Base-by-base conservation (phyloP, 768 basidiomycete genomes). In the Panaeolus papilionaceus region DNA sequence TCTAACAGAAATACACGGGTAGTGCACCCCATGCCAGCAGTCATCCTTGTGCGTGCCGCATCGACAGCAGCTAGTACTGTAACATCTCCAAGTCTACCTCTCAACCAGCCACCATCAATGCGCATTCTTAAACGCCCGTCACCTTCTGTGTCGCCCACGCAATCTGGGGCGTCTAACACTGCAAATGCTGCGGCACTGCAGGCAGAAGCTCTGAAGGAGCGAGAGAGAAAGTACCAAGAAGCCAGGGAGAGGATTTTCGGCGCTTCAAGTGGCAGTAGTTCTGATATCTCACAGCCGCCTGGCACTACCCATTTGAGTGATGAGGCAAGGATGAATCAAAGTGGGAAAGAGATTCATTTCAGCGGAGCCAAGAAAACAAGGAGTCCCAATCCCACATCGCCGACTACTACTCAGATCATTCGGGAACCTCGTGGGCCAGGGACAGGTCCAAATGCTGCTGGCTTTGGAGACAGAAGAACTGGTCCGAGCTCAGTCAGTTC, bases 181-280 rank as follows among this genome's bases (percentile, higher is more conserved):
- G 28, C 51, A 5, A 72, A 74, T 26, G 44, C 72, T 1, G 69
- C 74, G 12, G 69, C 76, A 11, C 51, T 73, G 3, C 70, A 69
- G 12, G 71, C 71, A 7, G 81, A 81, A 51, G 77, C 85, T 3
- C 79, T 91, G 3, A 84, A 87, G 39, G 89, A 92, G 65, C 85
- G 92, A 47, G 92, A 92, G 74, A 89, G 86, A 18, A 84, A 88
- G 64, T 94, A 94, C 75, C 85, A 89, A 66, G 90, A 88, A 20
- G 92, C 92, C 2, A 80, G 92, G 33, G 87, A 89, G 65, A 84
- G 92, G 23, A 93, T 94, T 64, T 94, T 93, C 68, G 88, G 88
- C 3, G 71, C 70, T 33, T 68, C 70, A 23, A 33, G 16, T 5
- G 54, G 54, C 12, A 58, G 54, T 58, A 33, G 33, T n/a, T 9